Evolutionary conservation across 129 eudicot species (phyloP), one percentile per base, ranked within the genome.

Genomic region (Oenanthe sinensis): DNA sequence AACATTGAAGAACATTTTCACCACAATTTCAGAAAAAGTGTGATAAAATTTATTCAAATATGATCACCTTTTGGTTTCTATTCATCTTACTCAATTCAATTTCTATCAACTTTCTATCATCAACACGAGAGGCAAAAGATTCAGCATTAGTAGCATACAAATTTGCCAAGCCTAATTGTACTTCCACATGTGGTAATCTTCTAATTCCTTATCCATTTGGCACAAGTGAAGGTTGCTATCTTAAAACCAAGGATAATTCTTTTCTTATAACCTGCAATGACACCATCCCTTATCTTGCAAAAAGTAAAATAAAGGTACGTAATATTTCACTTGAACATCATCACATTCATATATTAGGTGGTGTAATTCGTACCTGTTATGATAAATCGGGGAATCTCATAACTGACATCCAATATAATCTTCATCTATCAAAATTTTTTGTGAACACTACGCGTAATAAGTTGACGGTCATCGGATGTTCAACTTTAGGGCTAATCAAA

Each of bases 131-230:
- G 10, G 14, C 1, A 46, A 2, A 7, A 46, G 49, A 13, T 11
- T 9, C 49, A 46, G 8, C 49, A 0, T 9, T 15, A 46, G 14
- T 11, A 46, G 49, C 24, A 16, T 20, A 52, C 4, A 17, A 52
- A 52, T 52, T 20, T 52, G 17, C 40, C 44, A 36, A 75, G 19
- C 42, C 65, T 8, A 40, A 14, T 48, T 75, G 78, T 52, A 55
- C 0, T 12, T n/a, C n/a, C 15, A 46, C 40, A 2, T 83, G 86
- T 13, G 86, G 83, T 4, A 36, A 75, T 44, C 54, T 83, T 14
- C 36, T 19, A 13, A 83, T 83, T 14, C 83, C 86, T 3, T 83
- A 33, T 52, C 86, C 86, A 3, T 83, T 83, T 63, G 86, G 86
- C 26, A 75, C 55, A 12, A 75, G 26, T 10, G 45, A 72, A 10